Evolutionary conservation across 2,329 filamentous ascomycete genomes (phyloP).

Genomic region (Davidsoniella eucalypti): DNA sequence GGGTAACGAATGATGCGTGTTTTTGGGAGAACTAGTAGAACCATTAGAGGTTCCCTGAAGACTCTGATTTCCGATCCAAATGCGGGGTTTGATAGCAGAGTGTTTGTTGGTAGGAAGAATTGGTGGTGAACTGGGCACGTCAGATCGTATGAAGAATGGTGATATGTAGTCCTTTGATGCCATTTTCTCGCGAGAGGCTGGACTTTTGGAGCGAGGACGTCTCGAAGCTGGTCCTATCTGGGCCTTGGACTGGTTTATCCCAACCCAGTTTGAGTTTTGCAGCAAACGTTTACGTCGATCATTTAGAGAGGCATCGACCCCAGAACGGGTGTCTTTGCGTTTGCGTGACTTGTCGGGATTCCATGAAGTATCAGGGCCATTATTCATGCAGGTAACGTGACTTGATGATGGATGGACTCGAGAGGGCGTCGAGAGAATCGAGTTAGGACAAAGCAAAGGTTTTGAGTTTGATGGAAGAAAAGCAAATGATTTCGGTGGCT

Average conservation of each 20-base stretch:
- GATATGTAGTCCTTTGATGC: background rate
- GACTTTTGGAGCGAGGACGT: background rate
- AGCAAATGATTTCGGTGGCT: conserved; percentile 1
- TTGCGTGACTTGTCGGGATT: background rate
- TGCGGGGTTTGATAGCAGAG: background rate
- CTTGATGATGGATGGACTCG: background rate
- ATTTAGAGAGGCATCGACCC: background rate
- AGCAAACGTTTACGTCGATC: conserved; percentile 1
- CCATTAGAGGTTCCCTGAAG: background rate
- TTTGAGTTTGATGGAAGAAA: background rate
- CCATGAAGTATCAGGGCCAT: background rate
- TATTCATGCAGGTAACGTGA: background rate
- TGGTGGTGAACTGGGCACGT: no score
- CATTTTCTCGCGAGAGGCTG: background rate
- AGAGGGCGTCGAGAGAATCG: background rate
- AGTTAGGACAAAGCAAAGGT: background rate
- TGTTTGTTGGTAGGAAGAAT: no score
- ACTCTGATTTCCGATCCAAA: conserved; percentile 11
- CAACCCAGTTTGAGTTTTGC: conserved; percentile 1
- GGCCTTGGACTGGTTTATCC: background rate
- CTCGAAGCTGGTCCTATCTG: background rate
- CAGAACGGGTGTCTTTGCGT: background rate
- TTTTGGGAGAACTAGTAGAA: background rate
- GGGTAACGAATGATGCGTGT: background rate
- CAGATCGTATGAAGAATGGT: background rate